These are phyloP conservation scores for Eragrostis curvula DNA, from an alignment of 176 grass and related monocot genomes.

Conservation along the genomic window DNA sequence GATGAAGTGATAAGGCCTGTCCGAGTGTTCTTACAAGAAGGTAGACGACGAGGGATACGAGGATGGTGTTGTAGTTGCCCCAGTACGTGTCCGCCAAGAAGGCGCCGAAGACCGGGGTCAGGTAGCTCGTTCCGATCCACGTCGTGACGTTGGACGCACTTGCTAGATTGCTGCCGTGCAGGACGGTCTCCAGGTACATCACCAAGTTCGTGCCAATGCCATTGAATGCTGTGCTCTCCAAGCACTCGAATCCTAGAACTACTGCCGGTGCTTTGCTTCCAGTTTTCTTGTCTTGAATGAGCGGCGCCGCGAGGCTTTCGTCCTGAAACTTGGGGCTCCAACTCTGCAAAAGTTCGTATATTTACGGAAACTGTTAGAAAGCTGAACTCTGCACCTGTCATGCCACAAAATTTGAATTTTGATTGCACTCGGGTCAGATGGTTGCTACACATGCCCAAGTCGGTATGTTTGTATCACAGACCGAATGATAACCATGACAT, in stretches of 20 bases:
- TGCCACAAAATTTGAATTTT: not conserved
- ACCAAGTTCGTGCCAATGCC: slow-evolving; percentile 63
- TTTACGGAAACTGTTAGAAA: slow-evolving; percentile 22
- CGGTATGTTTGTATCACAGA: too few species aligned
- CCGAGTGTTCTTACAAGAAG: slow-evolving; percentile 11
- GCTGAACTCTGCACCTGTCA: not conserved
- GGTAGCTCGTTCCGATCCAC: slow-evolving; percentile 68
- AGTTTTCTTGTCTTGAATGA: slow-evolving; percentile 36
- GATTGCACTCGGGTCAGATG: not conserved
- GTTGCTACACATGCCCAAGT: not conserved
- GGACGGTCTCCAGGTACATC: slow-evolving; percentile 55
- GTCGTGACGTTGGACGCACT: slow-evolving; percentile 60
- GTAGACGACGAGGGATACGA: slow-evolving; percentile 59
- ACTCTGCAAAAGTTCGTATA: slow-evolving; percentile 25
- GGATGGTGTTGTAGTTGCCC: slow-evolving; percentile 67
- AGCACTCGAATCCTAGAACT: slow-evolving; percentile 56
- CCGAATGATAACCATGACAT: too few species aligned
- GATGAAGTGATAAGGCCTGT: too few species aligned
- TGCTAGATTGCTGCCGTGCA: slow-evolving; percentile 54
- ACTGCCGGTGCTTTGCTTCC: slow-evolving; percentile 43
- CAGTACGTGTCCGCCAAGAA: slow-evolving; percentile 58
- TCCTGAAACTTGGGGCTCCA: slow-evolving; percentile 15
- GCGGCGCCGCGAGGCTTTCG: slow-evolving; percentile 25
- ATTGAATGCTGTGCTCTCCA: slow-evolving; percentile 66
- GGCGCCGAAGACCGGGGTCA: slow-evolving; percentile 62